phyloP scores from a whole-genome alignment of 345 rosid genomes.

The Sonneratia caseolaris region DNA sequence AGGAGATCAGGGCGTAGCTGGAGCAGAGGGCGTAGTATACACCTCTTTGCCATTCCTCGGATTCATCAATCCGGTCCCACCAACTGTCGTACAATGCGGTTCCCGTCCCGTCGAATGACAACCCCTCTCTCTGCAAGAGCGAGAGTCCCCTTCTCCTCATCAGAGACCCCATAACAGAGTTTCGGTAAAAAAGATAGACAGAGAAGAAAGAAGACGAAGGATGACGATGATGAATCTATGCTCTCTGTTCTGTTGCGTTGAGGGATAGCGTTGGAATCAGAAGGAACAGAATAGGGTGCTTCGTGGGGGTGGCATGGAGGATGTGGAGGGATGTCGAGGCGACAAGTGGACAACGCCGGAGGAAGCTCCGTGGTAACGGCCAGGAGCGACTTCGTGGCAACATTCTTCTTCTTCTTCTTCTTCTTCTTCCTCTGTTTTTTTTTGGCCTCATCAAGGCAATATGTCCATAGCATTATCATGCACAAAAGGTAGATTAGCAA shows the following conservation, averaged over 20 bases:
- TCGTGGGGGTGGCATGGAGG: not conserved
- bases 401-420: no score
- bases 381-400: not conserved
- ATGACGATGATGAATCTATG: not conserved
- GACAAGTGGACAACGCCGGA: slow-evolving; percentile 1
- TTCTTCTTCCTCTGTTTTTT: no score
- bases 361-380: not conserved
- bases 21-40: slow-evolving; percentile 13
- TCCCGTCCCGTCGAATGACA: not conserved
- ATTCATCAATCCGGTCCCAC: slow-evolving; percentile 16
- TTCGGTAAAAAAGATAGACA: not conserved
- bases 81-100: not conserved
- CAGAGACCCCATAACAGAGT: not conserved
- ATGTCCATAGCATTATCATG: no score
- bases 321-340: not conserved
- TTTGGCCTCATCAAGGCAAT: no score
- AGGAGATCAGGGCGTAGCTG: slow-evolving; percentile 12
- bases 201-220: not conserved
- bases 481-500: no score
- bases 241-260: no score
- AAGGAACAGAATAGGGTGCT: slow-evolving; percentile 1
- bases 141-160: not conserved
- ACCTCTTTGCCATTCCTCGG: slow-evolving; percentile 15
- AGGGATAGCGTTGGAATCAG: not conserved
- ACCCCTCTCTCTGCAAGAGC: not conserved